These are phyloP conservation scores for Phytopythium mirpurense DNA, from an alignment of 352 stramenopile species.

Conservation along the genomic window DNA sequence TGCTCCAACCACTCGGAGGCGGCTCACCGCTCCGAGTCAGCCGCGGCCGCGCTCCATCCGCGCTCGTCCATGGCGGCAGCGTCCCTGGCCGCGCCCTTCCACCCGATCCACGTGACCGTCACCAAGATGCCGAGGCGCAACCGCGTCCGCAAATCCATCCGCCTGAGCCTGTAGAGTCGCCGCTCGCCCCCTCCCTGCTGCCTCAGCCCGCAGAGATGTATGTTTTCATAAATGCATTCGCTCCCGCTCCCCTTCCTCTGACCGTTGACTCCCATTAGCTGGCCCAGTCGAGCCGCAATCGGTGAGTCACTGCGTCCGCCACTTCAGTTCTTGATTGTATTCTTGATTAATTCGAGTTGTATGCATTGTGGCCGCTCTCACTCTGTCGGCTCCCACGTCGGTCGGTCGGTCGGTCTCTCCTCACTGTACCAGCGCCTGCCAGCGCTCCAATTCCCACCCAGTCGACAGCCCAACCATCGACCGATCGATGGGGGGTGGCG, in stretches of 20 bases:
- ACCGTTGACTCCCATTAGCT: no score
- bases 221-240: conserved; percentile 1
- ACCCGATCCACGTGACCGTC: conserved; percentile 58
- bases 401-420: not conserved
- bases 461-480: no score
- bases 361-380: not conserved
- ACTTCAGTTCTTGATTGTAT: not conserved
- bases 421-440: no score
- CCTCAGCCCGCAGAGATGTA: not conserved
- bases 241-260: no score
- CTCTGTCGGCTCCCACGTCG: not conserved
- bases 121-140: conserved; percentile 71
- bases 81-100: conserved; percentile 20
- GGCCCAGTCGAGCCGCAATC: no score
- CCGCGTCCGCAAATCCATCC: conserved; percentile 48
- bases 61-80: not conserved
- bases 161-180: conserved; percentile 31
- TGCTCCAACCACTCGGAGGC: conserved; percentile 87
- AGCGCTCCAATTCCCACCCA: no score
- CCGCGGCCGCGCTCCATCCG: conserved; percentile 8
- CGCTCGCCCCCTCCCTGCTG: not conserved
- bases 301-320: not conserved
- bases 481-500: no score
- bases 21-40: conserved; percentile 17
- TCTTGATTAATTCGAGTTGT: not conserved